Base-by-base conservation (phyloP, 148 eudicot genomes). In the Camellia granthamiana region DNA sequence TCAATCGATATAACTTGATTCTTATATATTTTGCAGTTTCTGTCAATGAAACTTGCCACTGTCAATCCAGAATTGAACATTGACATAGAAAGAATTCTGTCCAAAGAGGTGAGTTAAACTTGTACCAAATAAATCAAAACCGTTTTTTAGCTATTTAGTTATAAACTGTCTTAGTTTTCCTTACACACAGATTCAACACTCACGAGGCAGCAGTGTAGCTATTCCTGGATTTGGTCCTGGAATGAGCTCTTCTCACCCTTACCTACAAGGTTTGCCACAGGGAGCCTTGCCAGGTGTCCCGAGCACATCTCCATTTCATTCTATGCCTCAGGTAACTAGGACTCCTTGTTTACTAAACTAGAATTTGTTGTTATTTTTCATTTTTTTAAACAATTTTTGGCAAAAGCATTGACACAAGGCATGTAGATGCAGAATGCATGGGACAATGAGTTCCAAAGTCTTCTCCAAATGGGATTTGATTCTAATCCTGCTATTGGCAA, bases 11-110 rank as follows among this genome's bases (percentile, higher is more conserved):
- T 51, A 10, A 65, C 19, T 65, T 38, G 63, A 66, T 68, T 14
- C 2, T 41, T 10, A 8, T 4, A 7, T 55, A 69, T 19, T 16
- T 70, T 90, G 86, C 97, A 95, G 99, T 95, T 95, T 85, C 82
- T 95, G 59, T 95, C 99, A 7, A 93, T 93, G 99, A 95, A 95
- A 85, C 99, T 95, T 43, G 93, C 99, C n/a, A 89, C 99, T n/a
- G 97, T 95, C 68, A 93, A 93, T 80, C 99, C 97, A 42, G 95
- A 92, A 69, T 68, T 95, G 47, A 87, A 90, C 84, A 79, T 90
- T 49, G 90, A 95, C 78, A 84, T 95, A 21, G 99, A 95, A 46
- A 86, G 89, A 73, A 78, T 95, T 78, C 86, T 93, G 43, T 84
- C 97, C 69, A 95, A 95, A 90, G 99, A 95, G 82, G 99, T 92